Conservation (phyloP, 2,329 filamentous ascomycete genomes). For the Aspergillus uvarum region DNA sequence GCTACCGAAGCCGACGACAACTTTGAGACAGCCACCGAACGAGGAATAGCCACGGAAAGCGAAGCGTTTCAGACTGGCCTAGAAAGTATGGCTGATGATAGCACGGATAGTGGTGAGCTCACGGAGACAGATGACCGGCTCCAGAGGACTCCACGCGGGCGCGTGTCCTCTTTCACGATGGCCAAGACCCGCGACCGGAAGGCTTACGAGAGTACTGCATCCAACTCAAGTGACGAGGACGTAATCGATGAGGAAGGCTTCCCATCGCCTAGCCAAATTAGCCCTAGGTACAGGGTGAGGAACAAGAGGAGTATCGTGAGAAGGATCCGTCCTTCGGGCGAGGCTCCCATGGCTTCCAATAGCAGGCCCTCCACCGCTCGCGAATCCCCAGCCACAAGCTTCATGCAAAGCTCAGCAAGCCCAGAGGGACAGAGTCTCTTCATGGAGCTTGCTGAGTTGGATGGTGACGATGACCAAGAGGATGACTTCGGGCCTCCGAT, state of each 20-base stretch:
- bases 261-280: slow-evolving; percentile 64
- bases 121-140: slow-evolving; percentile 76
- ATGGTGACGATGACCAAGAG: slow-evolving; percentile 65
- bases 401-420: slow-evolving; percentile 48
- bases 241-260: slow-evolving; percentile 60
- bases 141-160: slow-evolving; percentile 38
- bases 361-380: slow-evolving; percentile 44
- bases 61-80: slow-evolving; percentile 94
- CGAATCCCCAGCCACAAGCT: slow-evolving; percentile 55
- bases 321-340: slow-evolving; percentile 54
- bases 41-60: slow-evolving; percentile 72
- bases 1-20: slow-evolving; percentile 71
- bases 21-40: slow-evolving; percentile 76
- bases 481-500: slow-evolving; percentile 56
- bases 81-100: slow-evolving; percentile 69
- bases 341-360: slow-evolving; percentile 41
- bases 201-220: slow-evolving; percentile 84
- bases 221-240: slow-evolving; percentile 76
- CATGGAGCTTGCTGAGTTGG: slow-evolving; percentile 82
- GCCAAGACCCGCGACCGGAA: slow-evolving; percentile 56
- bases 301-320: slow-evolving; percentile 64
- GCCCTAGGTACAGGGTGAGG: slow-evolving; percentile 69
- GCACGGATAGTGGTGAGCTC: slow-evolving; percentile 65
- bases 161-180: slow-evolving; percentile 41
- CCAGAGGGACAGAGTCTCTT: slow-evolving; percentile 75